Percentiles rank a stretch among this genome's conserved stretches.
Evolutionary conservation across 768 basidiomycete genomes (phyloP).

Genomic region (Tricholoma sp.): DNA sequence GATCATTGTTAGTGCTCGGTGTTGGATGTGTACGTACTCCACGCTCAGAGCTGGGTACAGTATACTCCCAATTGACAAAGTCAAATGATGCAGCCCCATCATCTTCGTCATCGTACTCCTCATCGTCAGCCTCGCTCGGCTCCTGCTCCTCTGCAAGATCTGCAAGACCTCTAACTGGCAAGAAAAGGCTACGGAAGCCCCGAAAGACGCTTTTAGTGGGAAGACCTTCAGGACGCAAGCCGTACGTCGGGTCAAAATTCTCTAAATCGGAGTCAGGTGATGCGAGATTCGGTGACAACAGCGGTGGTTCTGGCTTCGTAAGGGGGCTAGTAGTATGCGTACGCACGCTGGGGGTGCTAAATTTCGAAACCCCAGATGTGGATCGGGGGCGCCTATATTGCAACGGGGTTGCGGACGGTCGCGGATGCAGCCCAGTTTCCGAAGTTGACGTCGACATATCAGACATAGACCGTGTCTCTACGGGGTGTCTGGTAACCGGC

Average conservation of each 20-base stretch:
- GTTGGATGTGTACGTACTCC: constrained; percentile 28
- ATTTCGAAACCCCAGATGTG: constrained; percentile 31
- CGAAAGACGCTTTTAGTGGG: constrained; percentile 81
- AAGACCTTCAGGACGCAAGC: constrained; percentile 86
- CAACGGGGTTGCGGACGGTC: constrained; percentile 7
- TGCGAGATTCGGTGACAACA: constrained; percentile 1
- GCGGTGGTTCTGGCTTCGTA: constrained; percentile 15
- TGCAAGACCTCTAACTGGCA: constrained; percentile 63
- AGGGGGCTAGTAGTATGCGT: constrained; percentile 18
- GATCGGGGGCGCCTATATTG: constrained; percentile 29
- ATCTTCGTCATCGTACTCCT: constrained; percentile 28
- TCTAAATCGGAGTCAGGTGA: constrained; percentile 47
- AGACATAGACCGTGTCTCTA: constrained; percentile 39
- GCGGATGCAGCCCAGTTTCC: constrained; percentile 14
- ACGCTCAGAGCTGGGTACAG: constrained; percentile 36
- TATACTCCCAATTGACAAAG: constrained; percentile 67
- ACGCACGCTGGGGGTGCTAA: constrained; percentile 25
- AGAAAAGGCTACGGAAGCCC: constrained; percentile 71
- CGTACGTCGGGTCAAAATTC: constrained; percentile 95
- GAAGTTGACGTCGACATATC: constrained; percentile 22
- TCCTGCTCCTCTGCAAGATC: constrained; percentile 71
- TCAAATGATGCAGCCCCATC: constrained; percentile 50
- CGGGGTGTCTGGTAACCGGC: constrained; percentile 24
- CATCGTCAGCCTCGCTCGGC: constrained; percentile 37
- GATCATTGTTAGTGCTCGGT: constrained; percentile 32